These are phyloP conservation scores for Helicocarpus griseus DNA, from an alignment of 2,329 filamentous ascomycete genomes.

Conservation along the genomic window DNA sequence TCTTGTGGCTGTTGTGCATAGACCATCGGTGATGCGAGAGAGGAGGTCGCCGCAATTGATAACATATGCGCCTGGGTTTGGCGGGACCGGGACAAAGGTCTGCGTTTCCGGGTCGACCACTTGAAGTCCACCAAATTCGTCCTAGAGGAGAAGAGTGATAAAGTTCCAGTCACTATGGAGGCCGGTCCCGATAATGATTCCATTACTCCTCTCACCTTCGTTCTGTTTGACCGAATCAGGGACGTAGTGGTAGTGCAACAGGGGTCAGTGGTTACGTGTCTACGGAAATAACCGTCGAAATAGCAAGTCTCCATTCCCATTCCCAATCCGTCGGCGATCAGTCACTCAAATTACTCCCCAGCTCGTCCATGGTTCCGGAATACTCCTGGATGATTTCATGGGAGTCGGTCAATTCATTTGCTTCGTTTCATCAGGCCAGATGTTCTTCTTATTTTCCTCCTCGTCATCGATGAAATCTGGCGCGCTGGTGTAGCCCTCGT, in stretches of 20 bases:
- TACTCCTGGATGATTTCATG: background rate
- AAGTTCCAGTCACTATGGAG: slow-evolving; percentile 45
- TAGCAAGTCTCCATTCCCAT: background rate
- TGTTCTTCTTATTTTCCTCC: background rate
- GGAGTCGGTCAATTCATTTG: background rate
- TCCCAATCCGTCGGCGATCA: slow-evolving; percentile 2
- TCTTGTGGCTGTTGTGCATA: slow-evolving; percentile 37
- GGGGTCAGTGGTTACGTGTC: background rate
- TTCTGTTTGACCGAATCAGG: background rate
- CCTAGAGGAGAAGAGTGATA: slow-evolving; percentile 47
- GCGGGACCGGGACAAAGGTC: slow-evolving; percentile 37
- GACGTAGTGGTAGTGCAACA: background rate
- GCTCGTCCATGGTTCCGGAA: background rate
- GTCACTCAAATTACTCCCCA: background rate
- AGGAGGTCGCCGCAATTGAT: slow-evolving; percentile 44
- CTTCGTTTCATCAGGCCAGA: background rate
- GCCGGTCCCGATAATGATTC: background rate
- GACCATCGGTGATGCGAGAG: slow-evolving; percentile 41
- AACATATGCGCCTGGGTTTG: slow-evolving; percentile 38
- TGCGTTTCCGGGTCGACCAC: slow-evolving; percentile 38
- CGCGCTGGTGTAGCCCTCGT: slow-evolving; percentile 2
- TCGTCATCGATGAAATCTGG: slow-evolving; percentile 2
- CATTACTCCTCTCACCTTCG: background rate
- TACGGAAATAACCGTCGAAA: background rate
- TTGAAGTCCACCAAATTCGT: slow-evolving; percentile 41